Conservation (phyloP, 2,329 filamentous ascomycete genomes). For the Stromatinia cepivora region DNA sequence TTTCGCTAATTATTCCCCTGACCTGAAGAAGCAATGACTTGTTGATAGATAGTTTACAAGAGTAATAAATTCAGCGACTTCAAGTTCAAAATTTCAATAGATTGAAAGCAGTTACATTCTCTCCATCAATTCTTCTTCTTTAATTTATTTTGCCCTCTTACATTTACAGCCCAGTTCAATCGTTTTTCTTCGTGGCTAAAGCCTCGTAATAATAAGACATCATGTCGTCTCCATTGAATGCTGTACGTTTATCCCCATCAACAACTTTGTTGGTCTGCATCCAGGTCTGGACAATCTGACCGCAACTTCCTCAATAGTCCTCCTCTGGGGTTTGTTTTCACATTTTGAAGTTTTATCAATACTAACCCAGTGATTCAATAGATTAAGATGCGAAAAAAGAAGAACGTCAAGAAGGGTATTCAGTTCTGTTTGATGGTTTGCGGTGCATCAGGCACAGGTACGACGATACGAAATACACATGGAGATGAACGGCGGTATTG, state of each 20-base stretch:
- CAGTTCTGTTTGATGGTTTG: constrained; percentile 99
- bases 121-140: constrained; percentile 20
- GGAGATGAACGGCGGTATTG: constrained; percentile 22
- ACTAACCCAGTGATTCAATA: constrained; percentile 45
- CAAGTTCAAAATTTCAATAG: constrained; percentile 20
- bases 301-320: constrained; percentile 35
- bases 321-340: constrained; percentile 34
- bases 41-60: constrained; percentile 30
- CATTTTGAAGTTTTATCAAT: constrained; percentile 29
- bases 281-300: constrained; percentile 39
- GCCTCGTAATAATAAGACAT: constrained; percentile 33
- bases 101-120: background rate
- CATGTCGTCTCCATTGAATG: constrained; percentile 55
- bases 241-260: constrained; percentile 46
- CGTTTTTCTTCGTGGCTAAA: constrained; percentile 18
- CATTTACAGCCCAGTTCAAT: background rate
- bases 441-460: constrained; percentile 97
- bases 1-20: constrained; percentile 37
- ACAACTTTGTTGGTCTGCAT: constrained; percentile 28
- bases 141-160: background rate
- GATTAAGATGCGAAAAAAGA: constrained; percentile 99
- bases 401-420: constrained; percentile 90
- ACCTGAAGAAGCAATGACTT: constrained; percentile 35
- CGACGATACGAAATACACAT: constrained; percentile 37
- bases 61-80: constrained; percentile 28